Base-by-base conservation (phyloP, 139 green algal species). In the Coelastrella sp. region DNA sequence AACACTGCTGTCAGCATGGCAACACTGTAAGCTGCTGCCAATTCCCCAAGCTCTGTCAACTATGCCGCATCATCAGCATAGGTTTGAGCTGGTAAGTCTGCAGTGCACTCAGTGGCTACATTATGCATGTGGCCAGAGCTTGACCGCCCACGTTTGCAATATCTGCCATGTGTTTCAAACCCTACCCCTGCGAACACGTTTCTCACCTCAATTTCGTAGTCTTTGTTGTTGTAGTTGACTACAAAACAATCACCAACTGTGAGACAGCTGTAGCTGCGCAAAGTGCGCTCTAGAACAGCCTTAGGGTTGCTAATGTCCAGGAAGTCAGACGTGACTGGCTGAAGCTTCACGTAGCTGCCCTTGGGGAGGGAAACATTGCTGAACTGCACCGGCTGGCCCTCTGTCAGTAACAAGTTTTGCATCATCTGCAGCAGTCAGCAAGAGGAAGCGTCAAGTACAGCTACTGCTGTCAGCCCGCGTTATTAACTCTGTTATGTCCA, bases 171-270 rank as follows among this genome's bases (percentile, higher is more conserved):
- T 47, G 32, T 47, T 47, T 47, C 32, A 47, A 47, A 47, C 32
- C 32, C 32, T 47, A 47, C 32, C 32, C 32, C 32, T 47, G 32
- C 32, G 32, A 47, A 47, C 32, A 47, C 32, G 32, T 47, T 92
- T 64, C 78, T 97, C 32, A 47, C 87, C 93, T 98, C 96, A 23
- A 98, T 95, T 92, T 97, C 98, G 91, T 99, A 99, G 60, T 95
- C 96, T 74, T 97, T 98, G 92, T 98, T 97, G 94, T 99, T 99
- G 95, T 99, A 99, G 88, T 98, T 91, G 17, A 99, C 95, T 61
- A 97, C 94, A 79, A 99, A 98, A 71, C 92, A 96, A 92, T 99
- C 98, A 3, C 96, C 97, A 32, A 93, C 92, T 3, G 95, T 97
- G 5, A 99, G 91, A 90, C 97, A 99, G 22, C 92, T 95, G 93